These are phyloP conservation scores for Tylopilus intermedius DNA, from an alignment of 768 basidiomycete genomes.

Conservation along the genomic window DNA sequence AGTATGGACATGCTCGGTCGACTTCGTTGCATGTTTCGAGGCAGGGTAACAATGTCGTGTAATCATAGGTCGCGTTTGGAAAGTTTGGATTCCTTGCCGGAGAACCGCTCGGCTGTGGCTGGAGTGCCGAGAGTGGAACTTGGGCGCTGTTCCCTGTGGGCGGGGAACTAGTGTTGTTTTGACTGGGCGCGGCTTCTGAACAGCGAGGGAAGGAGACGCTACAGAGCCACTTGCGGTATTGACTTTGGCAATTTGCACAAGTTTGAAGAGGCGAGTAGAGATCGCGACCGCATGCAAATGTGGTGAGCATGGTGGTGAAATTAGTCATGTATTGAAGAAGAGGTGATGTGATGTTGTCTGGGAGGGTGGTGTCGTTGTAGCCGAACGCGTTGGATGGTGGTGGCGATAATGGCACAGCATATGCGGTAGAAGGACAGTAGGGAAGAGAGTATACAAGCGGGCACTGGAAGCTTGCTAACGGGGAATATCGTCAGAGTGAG, in stretches of 20 bases:
- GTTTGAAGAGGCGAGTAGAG: conserved; percentile 72
- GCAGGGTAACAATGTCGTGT: conserved; percentile 70
- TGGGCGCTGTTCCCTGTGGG: conserved; percentile 22
- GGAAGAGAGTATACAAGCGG: conserved; percentile 66
- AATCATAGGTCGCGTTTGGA: conserved; percentile 41
- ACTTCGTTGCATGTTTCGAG: conserved; percentile 70
- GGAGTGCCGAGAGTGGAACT: conserved; percentile 46
- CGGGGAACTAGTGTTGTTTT: conserved; percentile 18
- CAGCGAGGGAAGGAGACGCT: conserved; percentile 70
- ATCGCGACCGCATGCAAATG: conserved; percentile 76
- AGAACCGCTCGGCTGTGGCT: conserved; percentile 37
- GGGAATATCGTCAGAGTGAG: background rate
- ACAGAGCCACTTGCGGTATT: conserved; percentile 79
- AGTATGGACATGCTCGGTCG: conserved; percentile 72
- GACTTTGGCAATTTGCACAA: conserved; percentile 68
- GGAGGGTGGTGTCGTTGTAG: conserved; percentile 51
- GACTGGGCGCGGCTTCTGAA: conserved; percentile 43
- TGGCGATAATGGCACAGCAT: conserved; percentile 61
- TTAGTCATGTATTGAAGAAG: conserved; percentile 61
- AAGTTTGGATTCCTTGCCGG: conserved; percentile 44
- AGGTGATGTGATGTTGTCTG: conserved; percentile 41
- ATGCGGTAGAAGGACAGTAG: conserved; percentile 68
- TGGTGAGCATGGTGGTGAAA: conserved; percentile 68
- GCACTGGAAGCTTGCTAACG: conserved; percentile 58
- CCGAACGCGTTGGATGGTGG: conserved; percentile 38